Conservation (phyloP, 2,329 filamentous ascomycete genomes). For the Sporothrix euskadiensis region DNA sequence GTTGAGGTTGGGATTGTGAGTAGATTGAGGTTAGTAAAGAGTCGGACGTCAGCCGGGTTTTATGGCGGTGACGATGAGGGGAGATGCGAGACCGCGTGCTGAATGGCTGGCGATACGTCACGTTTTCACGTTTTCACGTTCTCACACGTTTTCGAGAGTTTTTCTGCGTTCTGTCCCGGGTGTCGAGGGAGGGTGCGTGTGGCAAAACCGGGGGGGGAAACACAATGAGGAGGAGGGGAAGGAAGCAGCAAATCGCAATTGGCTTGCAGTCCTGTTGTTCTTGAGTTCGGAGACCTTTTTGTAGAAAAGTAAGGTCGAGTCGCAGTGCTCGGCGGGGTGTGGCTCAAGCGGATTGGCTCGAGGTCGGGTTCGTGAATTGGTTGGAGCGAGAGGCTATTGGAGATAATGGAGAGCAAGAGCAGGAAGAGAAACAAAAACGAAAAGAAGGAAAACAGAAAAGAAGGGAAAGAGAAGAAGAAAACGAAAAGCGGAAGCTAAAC, state of each 20-base stretch:
- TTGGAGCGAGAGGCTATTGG: not conserved
- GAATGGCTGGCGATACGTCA: constrained; percentile 17
- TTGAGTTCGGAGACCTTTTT: not conserved
- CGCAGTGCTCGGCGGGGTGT: not conserved
- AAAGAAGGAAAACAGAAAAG: not conserved
- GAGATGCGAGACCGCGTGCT: not conserved
- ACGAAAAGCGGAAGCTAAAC: constrained; percentile 28
- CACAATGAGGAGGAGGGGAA: not conserved
- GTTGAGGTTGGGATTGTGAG: not conserved
- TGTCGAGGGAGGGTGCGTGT: constrained; percentile 16
- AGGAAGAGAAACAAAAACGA: not conserved
- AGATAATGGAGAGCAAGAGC: not conserved
- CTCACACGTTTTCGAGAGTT: no score
- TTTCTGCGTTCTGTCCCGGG: no score
- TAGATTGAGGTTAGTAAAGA: not conserved
- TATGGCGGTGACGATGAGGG: not conserved
- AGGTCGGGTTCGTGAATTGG: not conserved
- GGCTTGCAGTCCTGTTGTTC: not conserved
- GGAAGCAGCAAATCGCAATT: not conserved
- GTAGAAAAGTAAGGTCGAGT: not conserved
- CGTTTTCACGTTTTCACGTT: not conserved
- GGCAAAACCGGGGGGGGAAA: constrained; percentile 21
- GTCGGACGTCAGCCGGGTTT: constrained; percentile 2
- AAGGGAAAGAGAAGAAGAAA: not conserved
- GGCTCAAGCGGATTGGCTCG: not conserved